phyloP scores from a whole-genome alignment of 2,329 filamentous ascomycete genomes.

The Aspergillus vadensis region DNA sequence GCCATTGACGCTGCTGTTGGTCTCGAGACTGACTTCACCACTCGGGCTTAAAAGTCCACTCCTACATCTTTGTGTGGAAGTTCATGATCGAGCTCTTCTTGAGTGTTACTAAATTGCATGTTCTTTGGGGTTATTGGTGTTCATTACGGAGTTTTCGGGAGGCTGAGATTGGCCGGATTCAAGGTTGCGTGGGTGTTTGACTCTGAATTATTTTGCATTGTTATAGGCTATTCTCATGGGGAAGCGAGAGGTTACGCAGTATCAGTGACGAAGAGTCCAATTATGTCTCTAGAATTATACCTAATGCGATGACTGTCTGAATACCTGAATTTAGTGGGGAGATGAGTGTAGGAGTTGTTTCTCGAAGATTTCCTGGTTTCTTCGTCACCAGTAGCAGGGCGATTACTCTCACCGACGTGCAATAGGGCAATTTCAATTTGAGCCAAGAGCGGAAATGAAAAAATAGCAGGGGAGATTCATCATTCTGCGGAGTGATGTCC shows the following conservation, averaged over 20 bases:
- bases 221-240: background rate
- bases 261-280: background rate
- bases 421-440: too few relatives aligned
- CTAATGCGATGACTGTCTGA: background rate
- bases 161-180: background rate
- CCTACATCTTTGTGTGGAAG: background rate
- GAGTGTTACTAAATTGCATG: background rate
- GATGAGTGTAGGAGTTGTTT: background rate
- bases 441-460: too few relatives aligned
- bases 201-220: background rate
- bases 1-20: constrained; percentile 64
- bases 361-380: background rate
- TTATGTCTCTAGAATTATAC: background rate
- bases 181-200: background rate
- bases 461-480: too few relatives aligned
- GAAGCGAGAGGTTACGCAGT: background rate
- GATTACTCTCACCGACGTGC: too few relatives aligned
- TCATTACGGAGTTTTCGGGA: constrained; percentile 4
- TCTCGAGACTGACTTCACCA: constrained; percentile 84
- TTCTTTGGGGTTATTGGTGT: constrained; percentile 1
- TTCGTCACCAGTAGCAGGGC: background rate
- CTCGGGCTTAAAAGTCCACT: constrained; percentile 45
- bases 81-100: background rate
- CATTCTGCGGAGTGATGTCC: background rate
- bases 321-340: background rate